Percentiles rank a stretch among this genome's conserved stretches.
These are phyloP conservation scores for Trichomonas tenax DNA, from an alignment of 208 protist genomes.

Conservation along the genomic window DNA sequence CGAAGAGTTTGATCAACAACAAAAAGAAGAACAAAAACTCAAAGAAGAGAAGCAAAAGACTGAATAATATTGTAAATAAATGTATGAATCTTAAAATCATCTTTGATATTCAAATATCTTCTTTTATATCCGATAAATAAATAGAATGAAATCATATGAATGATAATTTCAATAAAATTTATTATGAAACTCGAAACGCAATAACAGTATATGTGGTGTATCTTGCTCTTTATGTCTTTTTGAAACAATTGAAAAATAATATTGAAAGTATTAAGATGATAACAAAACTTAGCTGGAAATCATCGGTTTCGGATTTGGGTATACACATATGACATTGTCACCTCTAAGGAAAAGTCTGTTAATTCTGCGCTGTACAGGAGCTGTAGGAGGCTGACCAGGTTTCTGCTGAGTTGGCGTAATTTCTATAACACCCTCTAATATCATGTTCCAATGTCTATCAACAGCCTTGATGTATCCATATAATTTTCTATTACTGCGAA, in stretches of 20 bases:
- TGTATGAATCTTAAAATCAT: no score
- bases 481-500: neutral
- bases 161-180: neutral
- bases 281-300: neutral
- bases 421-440: neutral
- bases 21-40: neutral
- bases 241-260: neutral
- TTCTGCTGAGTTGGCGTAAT: neutral
- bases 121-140: no score
- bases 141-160: no score
- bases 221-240: neutral
- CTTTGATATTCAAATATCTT: no score
- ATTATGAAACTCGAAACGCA: neutral
- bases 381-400: neutral
- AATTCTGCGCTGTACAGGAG: neutral
- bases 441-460: slow-evolving; percentile 2
- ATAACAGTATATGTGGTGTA: neutral
- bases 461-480: neutral
- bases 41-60: neutral
- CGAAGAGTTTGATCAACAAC: no score
- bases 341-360: neutral
- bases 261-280: neutral
- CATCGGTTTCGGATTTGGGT: neutral
- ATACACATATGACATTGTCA: neutral
- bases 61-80: no score